phyloP scores from a whole-genome alignment of 192 early-diverging fungal genomes.

The Backusella macrospora region DNA sequence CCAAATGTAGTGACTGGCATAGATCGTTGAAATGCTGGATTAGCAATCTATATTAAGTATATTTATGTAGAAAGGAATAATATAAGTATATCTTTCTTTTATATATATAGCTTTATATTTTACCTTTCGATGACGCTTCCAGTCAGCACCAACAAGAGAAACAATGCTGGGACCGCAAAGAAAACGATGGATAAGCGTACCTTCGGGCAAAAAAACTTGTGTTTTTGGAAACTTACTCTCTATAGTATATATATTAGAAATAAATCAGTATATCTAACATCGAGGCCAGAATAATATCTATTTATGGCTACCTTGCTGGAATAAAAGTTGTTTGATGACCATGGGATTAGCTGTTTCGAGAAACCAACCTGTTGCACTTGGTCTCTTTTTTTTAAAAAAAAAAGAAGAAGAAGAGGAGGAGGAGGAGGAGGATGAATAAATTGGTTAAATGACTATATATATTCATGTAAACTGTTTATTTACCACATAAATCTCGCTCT shows the following conservation, averaged over 20 bases:
- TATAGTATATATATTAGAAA: not conserved
- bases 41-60: conserved; percentile 14
- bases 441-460: not conserved
- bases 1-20: conserved; percentile 19
- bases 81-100: not conserved
- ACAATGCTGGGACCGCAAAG: not conserved
- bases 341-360: not conserved
- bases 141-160: conserved; percentile 4
- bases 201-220: not conserved
- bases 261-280: not conserved
- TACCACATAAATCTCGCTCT: not conserved
- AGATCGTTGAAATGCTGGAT: conserved; percentile 22
- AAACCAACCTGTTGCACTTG: not conserved
- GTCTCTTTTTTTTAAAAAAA: not conserved
- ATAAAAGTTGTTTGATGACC: not conserved
- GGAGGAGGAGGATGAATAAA: too few species aligned
- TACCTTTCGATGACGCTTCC: conserved; percentile 31
- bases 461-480: not conserved
- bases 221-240: not conserved
- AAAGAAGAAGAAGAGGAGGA: not conserved
- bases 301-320: not conserved
- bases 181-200: not conserved
- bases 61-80: not conserved
- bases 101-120: not conserved
- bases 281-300: not conserved